phyloP scores from a whole-genome alignment of 495 filamentous ascomycete species.

The Annulohypoxylon nitens region DNA sequence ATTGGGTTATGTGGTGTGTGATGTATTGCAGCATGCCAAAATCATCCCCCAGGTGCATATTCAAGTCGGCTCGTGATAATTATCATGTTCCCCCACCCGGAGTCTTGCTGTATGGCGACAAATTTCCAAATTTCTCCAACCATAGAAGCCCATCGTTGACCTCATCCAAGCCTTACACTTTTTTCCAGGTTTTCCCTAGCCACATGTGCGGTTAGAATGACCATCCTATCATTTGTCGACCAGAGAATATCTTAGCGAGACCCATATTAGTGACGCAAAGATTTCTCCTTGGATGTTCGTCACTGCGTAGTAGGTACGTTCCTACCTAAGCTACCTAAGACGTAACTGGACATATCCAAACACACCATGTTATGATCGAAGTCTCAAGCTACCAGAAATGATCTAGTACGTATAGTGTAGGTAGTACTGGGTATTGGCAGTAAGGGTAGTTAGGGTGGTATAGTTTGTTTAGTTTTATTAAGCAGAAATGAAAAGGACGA shows the following conservation, averaged over 20 bases:
- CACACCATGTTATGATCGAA: background rate
- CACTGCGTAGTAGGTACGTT: background rate
- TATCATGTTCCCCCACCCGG: conserved; percentile 15
- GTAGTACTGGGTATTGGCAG: background rate
- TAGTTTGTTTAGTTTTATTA: conserved; percentile 8
- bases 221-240: conserved; percentile 5
- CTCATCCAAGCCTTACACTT: conserved; percentile 19
- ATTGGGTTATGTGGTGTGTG: conserved; percentile 33
- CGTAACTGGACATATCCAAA: background rate
- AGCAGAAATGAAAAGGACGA: conserved; percentile 4
- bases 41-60: conserved; percentile 28
- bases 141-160: conserved; percentile 6
- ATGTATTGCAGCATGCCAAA: conserved; percentile 36
- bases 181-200: conserved; percentile 10
- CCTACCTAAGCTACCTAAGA: background rate
- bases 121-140: conserved; percentile 32
- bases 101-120: background rate
- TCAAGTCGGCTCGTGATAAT: conserved; percentile 43
- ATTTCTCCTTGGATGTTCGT: conserved; percentile 8
- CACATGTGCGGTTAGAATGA: background rate
- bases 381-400: background rate
- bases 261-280: conserved; percentile 37
- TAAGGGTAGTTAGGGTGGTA: background rate
- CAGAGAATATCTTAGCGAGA: conserved; percentile 10
- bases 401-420: background rate